These are phyloP conservation scores for Vanrija sp. DNA, from an alignment of 1,284 basidiomycete genomes.

Conservation along the genomic window DNA sequence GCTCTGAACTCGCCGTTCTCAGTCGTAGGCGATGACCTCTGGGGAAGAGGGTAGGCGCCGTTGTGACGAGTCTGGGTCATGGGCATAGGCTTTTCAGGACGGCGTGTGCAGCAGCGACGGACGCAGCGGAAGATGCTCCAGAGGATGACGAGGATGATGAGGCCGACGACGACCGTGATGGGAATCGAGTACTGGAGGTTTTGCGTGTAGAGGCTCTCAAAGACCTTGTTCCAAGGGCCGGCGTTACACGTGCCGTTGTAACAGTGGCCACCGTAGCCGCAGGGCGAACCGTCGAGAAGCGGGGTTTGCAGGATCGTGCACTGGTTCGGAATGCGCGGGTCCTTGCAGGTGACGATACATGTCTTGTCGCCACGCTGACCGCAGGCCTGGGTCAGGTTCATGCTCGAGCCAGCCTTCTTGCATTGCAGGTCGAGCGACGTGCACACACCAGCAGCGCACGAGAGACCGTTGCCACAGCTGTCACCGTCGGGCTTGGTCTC, in stretches of 20 bases:
- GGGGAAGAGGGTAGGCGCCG: not conserved
- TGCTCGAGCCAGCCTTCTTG: conserved; percentile 62
- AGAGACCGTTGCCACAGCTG: conserved; percentile 64
- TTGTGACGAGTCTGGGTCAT: not conserved
- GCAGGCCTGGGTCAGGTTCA: conserved; percentile 67
- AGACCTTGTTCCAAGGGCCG: conserved; percentile 62
- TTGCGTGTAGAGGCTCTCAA: conserved; percentile 64
- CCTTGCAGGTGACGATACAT: conserved; percentile 76
- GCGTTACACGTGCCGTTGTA: conserved; percentile 61
- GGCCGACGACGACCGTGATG: conserved; percentile 66
- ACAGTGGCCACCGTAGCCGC: conserved; percentile 75
- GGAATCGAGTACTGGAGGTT: conserved; percentile 79
- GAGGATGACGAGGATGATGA: conserved; percentile 50
- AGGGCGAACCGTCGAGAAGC: conserved; percentile 79
- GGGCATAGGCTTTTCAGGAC: not conserved
- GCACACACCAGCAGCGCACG: conserved; percentile 77
- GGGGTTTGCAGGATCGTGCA: conserved; percentile 72
- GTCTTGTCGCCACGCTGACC: conserved; percentile 60
- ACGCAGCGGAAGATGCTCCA: conserved; percentile 7
- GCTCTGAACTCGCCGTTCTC: not conserved
- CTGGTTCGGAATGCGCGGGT: conserved; percentile 58
- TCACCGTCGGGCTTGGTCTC: conserved; percentile 63
- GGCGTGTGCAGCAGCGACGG: not conserved
- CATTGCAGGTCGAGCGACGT: conserved; percentile 78
- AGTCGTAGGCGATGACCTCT: not conserved